Base-by-base conservation (phyloP, 140 eudicot species). In the Anethum foeniculum region DNA sequence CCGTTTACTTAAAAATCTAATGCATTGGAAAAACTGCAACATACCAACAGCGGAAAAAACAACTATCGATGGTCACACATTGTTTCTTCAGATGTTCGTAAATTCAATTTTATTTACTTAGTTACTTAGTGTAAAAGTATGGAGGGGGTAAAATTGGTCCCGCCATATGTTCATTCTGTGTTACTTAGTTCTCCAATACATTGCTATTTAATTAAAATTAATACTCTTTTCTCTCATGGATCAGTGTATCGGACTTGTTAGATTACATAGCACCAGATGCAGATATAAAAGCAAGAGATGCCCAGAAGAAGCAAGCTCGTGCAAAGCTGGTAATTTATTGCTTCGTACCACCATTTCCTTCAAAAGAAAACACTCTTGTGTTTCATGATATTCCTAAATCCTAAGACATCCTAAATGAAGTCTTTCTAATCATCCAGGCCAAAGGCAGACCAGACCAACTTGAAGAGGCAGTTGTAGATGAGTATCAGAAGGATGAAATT, bases 301-400 rank as follows among this genome's bases (percentile, higher is more conserved):
- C 98, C 80, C 97, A 94, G 85, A 94, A 84, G 93, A 94, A 89
- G 86, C 98, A 92, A 87, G 95, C 99, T 77, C 99, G 99, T 71
- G 92, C 97, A 39, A 94, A 94, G 91, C 93, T 92, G 76, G 89
- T 84, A 82, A 77, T 28, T 30, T 71, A 30, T 68, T 56, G 9
- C 56, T 39, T 68, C 41, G 47, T 73, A 14, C 58, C 5, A 75
- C 71, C 32, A 34, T 54, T 54, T 62, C 30, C 69, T 25, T 25
- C 69, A 10, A 62, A 25, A 62, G 69, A 25, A 3, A 25, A 46
- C 13, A 68, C 12, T 80, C 76, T 32, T 3, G 62, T 75, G 41
- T 36, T 38, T 10, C 7, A 25, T n/a, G 36, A 12, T 27, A 25
- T 62, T 6, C 12, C 30, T 62, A 62, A 30, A 13, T 6, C 12